Evolutionary conservation across 1,139 yeast species (phyloP), one percentile per base, ranked within the genome.

Genomic region (Taphrina confusa): DNA sequence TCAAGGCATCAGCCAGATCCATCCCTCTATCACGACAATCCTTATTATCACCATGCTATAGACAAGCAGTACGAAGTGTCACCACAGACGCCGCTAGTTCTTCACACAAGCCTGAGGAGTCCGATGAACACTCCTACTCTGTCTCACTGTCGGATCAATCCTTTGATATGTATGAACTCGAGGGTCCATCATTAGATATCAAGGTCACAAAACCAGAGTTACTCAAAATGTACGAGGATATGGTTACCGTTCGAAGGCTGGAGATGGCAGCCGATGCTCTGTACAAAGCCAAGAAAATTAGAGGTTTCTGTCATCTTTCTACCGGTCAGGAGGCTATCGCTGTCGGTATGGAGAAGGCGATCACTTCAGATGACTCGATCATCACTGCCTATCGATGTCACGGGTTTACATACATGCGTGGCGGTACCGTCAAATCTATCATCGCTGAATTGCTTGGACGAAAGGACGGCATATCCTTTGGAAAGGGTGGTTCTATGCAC

Each of bases 401-500:
- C 82, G 97, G 68, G 27, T 90, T 92, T 78, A 92, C 97, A 49
- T 87, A 82, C 79, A 84, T 88, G 86, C 84, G 98, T 75, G 98
- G 98, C 66, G 88, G 95, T 33, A 79, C 96, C 28, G 96, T 91
- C 68, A 84, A 87, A 76, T 84, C 82, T 63, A 95, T 92, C 64
- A 79, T 94, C 69, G 97, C 96, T 65, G 98, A 92, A 78, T 81
- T 92, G 75, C 87, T 92, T 91, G 98, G 98, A 70, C 87, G 87
- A 78, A 85, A 96, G 78, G 78, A 85, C 62, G 98, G 98, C 78
- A 94, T 88, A 65, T 87, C 97, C 47, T 85, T 79, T 76, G 98
- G 98, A 78, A 92, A 92, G 78, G 98, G 98, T 78, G 98, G 98
- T 69, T 92, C 98, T 65, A 92, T 92, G 98, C 98, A 92, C 79